These are phyloP conservation scores for Pyrrhoderma lamaoense DNA, from an alignment of 1,284 basidiomycete genomes.

Conservation along the genomic window DNA sequence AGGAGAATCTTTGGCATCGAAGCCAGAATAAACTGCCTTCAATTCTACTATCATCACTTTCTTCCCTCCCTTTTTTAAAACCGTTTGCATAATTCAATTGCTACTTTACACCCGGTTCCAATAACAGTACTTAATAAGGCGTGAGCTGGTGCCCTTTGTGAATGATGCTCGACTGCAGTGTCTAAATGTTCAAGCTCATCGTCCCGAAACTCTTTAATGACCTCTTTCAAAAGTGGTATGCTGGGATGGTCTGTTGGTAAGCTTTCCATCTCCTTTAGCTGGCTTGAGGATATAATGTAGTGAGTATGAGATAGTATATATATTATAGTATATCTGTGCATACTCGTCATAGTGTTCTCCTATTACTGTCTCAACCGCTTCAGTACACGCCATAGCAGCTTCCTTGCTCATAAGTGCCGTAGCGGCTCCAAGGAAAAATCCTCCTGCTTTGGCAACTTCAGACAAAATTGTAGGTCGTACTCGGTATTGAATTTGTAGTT, in stretches of 20 bases:
- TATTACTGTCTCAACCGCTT: conserved; percentile 96
- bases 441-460: conserved; percentile 79
- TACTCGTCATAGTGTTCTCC: conserved; percentile 98
- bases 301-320: conserved; percentile 3
- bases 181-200: conserved; percentile 94
- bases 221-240: conserved; percentile 64
- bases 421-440: conserved; percentile 76
- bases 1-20: conserved; percentile 28
- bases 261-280: conserved; percentile 62
- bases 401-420: conserved; percentile 89
- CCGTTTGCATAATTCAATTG: conserved; percentile 84
- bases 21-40: conserved; percentile 16
- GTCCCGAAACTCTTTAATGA: conserved; percentile 85
- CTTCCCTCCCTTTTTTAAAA: conserved; percentile 36
- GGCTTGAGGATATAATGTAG: conserved; percentile 37
- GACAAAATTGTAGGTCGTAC: conserved; percentile 80
- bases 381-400: conserved; percentile 98
- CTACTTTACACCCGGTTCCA: conserved; percentile 81
- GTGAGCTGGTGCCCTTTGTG: conserved; percentile 89
- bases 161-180: conserved; percentile 83
- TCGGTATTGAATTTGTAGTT: conserved; percentile 75
- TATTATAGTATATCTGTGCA: conserved; percentile 28
- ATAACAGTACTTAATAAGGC: conserved; percentile 82
- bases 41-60: conserved; percentile 13
- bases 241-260: conserved; percentile 68